Conservation (phyloP, 2,329 filamentous ascomycete species). For the Alternaria sp. region DNA sequence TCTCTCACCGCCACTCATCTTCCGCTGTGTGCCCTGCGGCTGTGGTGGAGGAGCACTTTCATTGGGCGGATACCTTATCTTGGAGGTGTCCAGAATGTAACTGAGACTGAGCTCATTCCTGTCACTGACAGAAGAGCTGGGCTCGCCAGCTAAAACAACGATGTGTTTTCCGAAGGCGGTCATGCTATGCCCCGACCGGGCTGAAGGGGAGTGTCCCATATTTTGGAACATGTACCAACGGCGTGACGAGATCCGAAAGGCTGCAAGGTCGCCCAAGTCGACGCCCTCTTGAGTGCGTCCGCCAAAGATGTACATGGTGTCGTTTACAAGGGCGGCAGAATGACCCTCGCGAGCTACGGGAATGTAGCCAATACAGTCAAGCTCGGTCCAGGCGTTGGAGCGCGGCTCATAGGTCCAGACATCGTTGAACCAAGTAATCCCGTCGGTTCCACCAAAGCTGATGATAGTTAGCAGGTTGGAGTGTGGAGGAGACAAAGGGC, state of each 20-base stretch:
- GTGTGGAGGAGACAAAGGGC: slow-evolving; percentile 60
- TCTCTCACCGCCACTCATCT: slow-evolving; percentile 58
- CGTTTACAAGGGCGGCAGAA: slow-evolving; percentile 89
- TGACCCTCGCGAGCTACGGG: slow-evolving; percentile 93
- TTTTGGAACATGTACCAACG: slow-evolving; percentile 99
- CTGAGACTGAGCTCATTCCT: slow-evolving; percentile 85
- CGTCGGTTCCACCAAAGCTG: slow-evolving; percentile 97
- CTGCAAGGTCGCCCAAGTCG: slow-evolving; percentile 91
- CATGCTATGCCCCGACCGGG: slow-evolving; percentile 97
- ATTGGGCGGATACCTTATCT: slow-evolving; percentile 90
- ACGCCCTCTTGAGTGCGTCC: slow-evolving; percentile 92
- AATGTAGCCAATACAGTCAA: slow-evolving; percentile 98
- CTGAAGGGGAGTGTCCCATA: slow-evolving; percentile 95
- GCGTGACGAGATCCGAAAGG: slow-evolving; percentile 80
- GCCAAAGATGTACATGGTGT: slow-evolving; percentile 99
- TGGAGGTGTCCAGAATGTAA: slow-evolving; percentile 92
- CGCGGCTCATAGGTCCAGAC: slow-evolving; percentile 95
- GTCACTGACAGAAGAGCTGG: slow-evolving; percentile 83
- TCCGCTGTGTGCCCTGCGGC: slow-evolving; percentile 50
- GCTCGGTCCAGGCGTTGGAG: slow-evolving; percentile 81
- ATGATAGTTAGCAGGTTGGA: slow-evolving; percentile 18
- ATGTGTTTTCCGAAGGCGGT: slow-evolving; percentile 92
- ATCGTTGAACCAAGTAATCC: slow-evolving; percentile 97
- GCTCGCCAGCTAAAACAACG: slow-evolving; percentile 91
- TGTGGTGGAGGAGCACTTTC: slow-evolving; percentile 60